Percentiles rank a stretch among this genome's conserved stretches.
Evolutionary conservation across 495 filamentous ascomycete genomes (phyloP).

Genomic region (Tuber aestivum): DNA sequence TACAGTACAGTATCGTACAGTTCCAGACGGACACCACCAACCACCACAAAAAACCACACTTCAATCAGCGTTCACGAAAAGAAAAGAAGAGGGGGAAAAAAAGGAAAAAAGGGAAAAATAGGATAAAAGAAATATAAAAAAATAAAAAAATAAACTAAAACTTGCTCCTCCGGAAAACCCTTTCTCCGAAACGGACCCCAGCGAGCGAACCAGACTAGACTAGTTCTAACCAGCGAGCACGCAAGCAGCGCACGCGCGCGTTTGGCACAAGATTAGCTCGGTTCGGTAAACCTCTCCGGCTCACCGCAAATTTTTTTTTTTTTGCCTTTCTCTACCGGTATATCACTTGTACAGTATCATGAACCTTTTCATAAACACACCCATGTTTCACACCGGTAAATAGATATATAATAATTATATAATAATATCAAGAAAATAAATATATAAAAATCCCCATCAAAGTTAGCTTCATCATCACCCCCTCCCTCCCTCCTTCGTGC

Average conservation of each 20-base stretch:
- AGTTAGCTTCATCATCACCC: neutral
- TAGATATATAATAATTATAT: neutral
- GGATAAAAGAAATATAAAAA: no score
- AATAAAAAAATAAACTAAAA: neutral
- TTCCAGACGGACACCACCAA: neutral
- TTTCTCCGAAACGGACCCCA: conserved; percentile 3
- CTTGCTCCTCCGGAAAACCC: neutral
- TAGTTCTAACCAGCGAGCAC: no score
- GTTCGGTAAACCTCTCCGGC: neutral
- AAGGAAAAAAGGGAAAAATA: neutral
- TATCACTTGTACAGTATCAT: neutral
- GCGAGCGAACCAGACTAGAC: neutral
- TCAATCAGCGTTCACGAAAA: no score
- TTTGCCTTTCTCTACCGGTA: neutral
- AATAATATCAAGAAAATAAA: neutral
- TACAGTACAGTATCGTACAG: neutral
- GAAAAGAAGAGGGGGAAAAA: no score
- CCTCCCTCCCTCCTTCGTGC: neutral
- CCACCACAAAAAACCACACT: neutral
- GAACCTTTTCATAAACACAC: no score
- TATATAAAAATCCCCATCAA: neutral
- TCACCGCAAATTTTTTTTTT: neutral
- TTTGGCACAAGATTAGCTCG: neutral
- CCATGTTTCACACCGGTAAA: neutral
- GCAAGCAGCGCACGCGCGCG: neutral